Evolutionary conservation across 805 yeast genomes (phyloP).

Genomic region (Saturnispora dispora): DNA sequence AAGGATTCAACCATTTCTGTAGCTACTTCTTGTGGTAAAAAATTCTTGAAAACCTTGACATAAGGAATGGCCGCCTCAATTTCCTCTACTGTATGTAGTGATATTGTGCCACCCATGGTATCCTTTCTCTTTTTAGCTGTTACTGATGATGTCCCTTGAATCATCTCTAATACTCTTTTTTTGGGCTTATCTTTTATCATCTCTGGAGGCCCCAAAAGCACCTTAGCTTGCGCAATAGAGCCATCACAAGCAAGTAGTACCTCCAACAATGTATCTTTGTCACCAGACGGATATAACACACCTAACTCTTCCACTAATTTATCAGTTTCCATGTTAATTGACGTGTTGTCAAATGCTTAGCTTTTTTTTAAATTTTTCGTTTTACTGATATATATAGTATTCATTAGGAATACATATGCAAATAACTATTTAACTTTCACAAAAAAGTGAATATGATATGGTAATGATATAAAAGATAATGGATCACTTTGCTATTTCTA

Average conservation of each 20-base stretch:
- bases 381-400: not conserved
- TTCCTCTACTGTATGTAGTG: constrained; percentile 42
- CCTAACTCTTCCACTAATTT: constrained; percentile 31
- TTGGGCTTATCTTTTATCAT: not conserved
- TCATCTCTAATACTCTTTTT: not conserved
- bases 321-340: constrained; percentile 26
- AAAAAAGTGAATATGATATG: not conserved
- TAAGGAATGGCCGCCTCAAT: constrained; percentile 43
- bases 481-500: not conserved
- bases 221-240: constrained; percentile 34
- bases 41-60: constrained; percentile 39
- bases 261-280: constrained; percentile 36
- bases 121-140: not conserved
- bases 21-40: constrained; percentile 44
- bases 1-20: constrained; percentile 35
- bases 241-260: constrained; percentile 47
- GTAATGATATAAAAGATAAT: not conserved
- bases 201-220: not conserved
- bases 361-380: not conserved
- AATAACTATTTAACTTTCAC: not conserved
- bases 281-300: constrained; percentile 35
- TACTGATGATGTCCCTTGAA: not conserved
- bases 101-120: constrained; percentile 9
- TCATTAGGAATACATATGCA: not conserved
- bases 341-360: not conserved